Evolutionary conservation across 176 grass and related monocot genomes (phyloP), one percentile per base, ranked within the genome.

Genomic region (Miscanthus lutarioriparius): DNA sequence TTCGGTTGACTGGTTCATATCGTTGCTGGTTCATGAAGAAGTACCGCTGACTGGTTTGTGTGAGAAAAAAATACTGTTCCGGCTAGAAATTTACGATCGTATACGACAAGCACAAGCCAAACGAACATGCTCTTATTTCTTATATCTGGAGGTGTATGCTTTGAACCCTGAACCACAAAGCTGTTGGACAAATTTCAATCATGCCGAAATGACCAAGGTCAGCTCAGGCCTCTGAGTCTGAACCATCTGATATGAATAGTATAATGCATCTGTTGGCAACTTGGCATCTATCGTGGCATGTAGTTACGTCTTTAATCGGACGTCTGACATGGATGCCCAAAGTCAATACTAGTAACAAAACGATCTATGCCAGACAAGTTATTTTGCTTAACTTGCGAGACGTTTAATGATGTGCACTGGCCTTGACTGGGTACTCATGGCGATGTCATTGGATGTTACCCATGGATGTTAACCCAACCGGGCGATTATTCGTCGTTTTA

Each of bases 341-440:
- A 58, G 75, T 67, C 75, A 79, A 44, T 58, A 25, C 43, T 36
- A 56, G 53, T n/a, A 56, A 23, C 54, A 56, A 59, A 63, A 30
- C 23, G 3, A 64, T 62, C 37, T 6, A 8, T 8, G 27, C 35
- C 6, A 23, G 33, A 67, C 67, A 84, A 44, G 44, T 79, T 53
- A 58, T 64, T 82, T 65, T 43, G 20, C 49, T 10, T 39, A 53
- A 41, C 32, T 43, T 26, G 59, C 41, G 28, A 61, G n/a, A 14
- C 59, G 35, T 36, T 53, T 19, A 41, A 40, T 38, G 45, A 59
- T 68, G 58, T 26, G 44, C n/a, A 37, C 10, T 4, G n/a, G 25
- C 35, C 26, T 82, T 89, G 78, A 86, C 75, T 36, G 23, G 30
- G 80, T 77, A 86, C 17, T 78, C 23, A 25, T 58, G 44, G 2